Base-by-base conservation (phyloP, 2,329 filamentous ascomycete species). In the Claviceps spartinae region DNA sequence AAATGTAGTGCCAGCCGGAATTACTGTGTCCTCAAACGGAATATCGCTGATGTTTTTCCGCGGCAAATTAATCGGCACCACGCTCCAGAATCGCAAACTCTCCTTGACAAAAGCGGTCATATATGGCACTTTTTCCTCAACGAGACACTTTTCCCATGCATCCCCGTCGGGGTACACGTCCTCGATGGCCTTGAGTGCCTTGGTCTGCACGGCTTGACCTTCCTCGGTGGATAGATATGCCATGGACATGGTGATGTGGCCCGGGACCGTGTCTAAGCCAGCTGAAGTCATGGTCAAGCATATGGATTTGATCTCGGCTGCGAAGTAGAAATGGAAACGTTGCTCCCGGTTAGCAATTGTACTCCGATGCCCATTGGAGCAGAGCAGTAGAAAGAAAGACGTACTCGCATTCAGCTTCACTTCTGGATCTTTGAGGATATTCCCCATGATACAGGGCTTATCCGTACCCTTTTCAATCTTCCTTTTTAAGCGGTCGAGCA, bases 271-370 rank as follows among this genome's bases (percentile, higher is more conserved):
- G 62, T 93, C 87, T 16, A 91, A 77, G 18, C 87, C 87, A 0
- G 85, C 87, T 1, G 83, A 86, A 0, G 91, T 83, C 79, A 91
- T 89, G 24, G 85, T 88, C 24, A 93, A 68, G 63, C 86, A 88
- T 58, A 93, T 88, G 2, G 84, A 86, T 66, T 85, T 88, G 48
- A 90, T 75, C 65, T 90, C 87, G 13, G 79, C 83, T 85, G 51
- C 5, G 24, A 26, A 38, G 5, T 1, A 16, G n/a, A 37, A 5
- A 9, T 5, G 30, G 2, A 14, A 20, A 18, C 3, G 13, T 37
- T 11, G 16, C 4, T 7, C 18, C 42, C 13, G 14, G 26, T 44
- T 20, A 49, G 48, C 26, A 11, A n/a, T 18, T 22, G 5, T 14
- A 26, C 2, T n/a, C 24, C 16, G 18, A 18, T 34, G 16, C 9